Evolutionary conservation across 371 early-diverging fungal genomes (phyloP).

Genomic region (Catenaria anguillulae): DNA sequence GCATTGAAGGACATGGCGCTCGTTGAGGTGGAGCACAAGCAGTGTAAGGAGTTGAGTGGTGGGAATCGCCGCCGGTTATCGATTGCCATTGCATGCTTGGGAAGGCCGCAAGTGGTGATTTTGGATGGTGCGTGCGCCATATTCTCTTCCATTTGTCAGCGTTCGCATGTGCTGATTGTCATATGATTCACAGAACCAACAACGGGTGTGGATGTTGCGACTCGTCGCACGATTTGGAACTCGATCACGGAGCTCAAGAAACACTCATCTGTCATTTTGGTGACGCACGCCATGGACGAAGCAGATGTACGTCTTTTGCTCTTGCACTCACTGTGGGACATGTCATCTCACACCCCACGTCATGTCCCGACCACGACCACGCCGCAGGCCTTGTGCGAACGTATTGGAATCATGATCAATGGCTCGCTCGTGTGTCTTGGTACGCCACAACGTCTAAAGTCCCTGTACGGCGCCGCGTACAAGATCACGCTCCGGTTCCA

Average conservation of each 20-base stretch:
- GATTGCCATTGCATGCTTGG: slow-evolving; percentile 41
- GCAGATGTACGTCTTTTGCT: too few species aligned
- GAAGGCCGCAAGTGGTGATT: slow-evolving; percentile 37
- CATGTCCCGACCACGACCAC: slow-evolving; percentile 16
- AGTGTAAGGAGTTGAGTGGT: slow-evolving; percentile 28
- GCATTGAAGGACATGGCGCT: slow-evolving; percentile 24
- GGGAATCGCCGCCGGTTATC: slow-evolving; percentile 48
- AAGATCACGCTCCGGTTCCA: slow-evolving; percentile 15
- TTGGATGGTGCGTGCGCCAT: slow-evolving; percentile 35
- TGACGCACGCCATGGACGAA: slow-evolving; percentile 27
- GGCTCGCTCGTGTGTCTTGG: slow-evolving; percentile 32
- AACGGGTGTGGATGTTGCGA: slow-evolving; percentile 30
- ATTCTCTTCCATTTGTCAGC: too few species aligned
- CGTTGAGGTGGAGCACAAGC: slow-evolving; percentile 14
- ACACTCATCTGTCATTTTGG: slow-evolving; percentile 24
- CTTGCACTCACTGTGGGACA: background rate
- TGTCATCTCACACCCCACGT: slow-evolving; percentile 9
- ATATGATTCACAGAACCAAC: slow-evolving; percentile 28
- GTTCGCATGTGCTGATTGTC: too few species aligned
- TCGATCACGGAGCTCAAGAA: slow-evolving; percentile 25
- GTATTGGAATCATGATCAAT: slow-evolving; percentile 32
- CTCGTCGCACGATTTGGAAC: slow-evolving; percentile 29
- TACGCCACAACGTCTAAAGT: slow-evolving; percentile 28
- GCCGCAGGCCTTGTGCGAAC: slow-evolving; percentile 26
- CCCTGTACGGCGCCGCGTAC: slow-evolving; percentile 25